A percentile compares a stretch with the other conserved stretches of the same genome.
phyloP scores from a whole-genome alignment of 768 basidiomycete species.

The Lactarius sp. region DNA sequence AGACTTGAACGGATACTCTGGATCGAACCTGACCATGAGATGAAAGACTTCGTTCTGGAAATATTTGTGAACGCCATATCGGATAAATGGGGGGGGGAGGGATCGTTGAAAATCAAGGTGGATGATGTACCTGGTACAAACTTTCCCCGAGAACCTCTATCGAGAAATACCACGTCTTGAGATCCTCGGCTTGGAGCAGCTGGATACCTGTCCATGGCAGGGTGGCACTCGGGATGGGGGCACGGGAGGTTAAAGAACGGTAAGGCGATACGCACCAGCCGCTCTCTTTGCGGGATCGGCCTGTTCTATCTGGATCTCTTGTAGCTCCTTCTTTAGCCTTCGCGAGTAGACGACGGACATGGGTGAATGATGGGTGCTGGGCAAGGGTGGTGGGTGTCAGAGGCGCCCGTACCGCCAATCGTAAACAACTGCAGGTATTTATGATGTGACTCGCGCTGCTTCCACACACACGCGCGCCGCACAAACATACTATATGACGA shows the following conservation, averaged over 20 bases:
- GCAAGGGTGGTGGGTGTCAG: slow-evolving; percentile 2
- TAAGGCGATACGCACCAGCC: slow-evolving; percentile 9
- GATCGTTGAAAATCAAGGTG: neutral
- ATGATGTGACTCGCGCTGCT: neutral
- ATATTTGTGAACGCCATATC: neutral
- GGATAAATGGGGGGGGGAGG: neutral
- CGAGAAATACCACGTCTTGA: slow-evolving; percentile 70
- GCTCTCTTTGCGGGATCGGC: slow-evolving; percentile 22
- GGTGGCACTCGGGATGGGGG: neutral
- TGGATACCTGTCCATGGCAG: slow-evolving; percentile 51
- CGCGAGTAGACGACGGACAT: slow-evolving; percentile 25
- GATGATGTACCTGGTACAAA: slow-evolving; percentile 55
- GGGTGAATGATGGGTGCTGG: slow-evolving; percentile 3
- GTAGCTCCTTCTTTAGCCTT: slow-evolving; percentile 26
- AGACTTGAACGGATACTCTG: slow-evolving; percentile 79
- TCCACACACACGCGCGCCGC: neutral
- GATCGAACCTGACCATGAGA: slow-evolving; percentile 77
- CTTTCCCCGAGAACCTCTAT: slow-evolving; percentile 84
- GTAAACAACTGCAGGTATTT: neutral
- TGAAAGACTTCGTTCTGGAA: slow-evolving; percentile 68
- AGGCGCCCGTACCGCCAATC: slow-evolving; percentile 1
- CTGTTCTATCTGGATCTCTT: slow-evolving; percentile 26
- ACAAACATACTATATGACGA: neutral
- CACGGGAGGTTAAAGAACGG: neutral
- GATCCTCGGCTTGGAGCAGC: slow-evolving; percentile 70